phyloP scores from a whole-genome alignment of 2,329 filamentous ascomycete species.

The Colletotrichum salicis region DNA sequence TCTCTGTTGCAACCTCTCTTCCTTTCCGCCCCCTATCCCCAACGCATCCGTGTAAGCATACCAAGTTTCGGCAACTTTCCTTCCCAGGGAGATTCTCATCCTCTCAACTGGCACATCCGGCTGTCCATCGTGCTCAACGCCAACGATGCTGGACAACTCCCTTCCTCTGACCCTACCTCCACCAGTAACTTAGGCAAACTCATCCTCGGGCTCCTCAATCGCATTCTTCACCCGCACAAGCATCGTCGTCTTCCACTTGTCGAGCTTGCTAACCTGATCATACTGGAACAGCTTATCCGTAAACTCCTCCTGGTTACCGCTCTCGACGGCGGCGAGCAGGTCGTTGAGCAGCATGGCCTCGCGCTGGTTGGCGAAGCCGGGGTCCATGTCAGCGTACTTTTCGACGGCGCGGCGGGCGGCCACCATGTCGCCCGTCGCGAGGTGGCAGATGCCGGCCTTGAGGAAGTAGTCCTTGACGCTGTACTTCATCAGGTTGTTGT shows the following conservation, averaged over 20 bases:
- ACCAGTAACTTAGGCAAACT: constrained; percentile 49
- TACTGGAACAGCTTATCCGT: constrained; percentile 88
- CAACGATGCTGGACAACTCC: background rate
- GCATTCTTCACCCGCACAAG: constrained; percentile 84
- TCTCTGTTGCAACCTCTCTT: background rate
- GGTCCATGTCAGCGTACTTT: constrained; percentile 82
- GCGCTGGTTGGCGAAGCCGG: constrained; percentile 78
- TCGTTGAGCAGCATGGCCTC: constrained; percentile 86
- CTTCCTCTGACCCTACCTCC: background rate
- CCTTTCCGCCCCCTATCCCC: background rate
- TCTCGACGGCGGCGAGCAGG: constrained; percentile 78
- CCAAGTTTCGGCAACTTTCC: background rate
- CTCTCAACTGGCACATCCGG: too few species aligned
- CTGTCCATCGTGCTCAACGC: too few species aligned
- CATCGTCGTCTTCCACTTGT: constrained; percentile 96
- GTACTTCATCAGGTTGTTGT: constrained; percentile 93
- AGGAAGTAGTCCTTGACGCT: constrained; percentile 96
- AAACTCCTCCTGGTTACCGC: constrained; percentile 83
- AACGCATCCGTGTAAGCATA: background rate
- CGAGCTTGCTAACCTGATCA: constrained; percentile 91
- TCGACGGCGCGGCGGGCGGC: constrained; percentile 83
- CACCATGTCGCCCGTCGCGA: constrained; percentile 79
- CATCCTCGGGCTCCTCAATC: constrained; percentile 70
- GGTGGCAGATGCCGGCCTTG: constrained; percentile 91
- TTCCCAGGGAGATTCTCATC: background rate